Evolutionary conservation across 495 filamentous ascomycete species (phyloP).

Genomic region (Aspergillus ostianus): DNA sequence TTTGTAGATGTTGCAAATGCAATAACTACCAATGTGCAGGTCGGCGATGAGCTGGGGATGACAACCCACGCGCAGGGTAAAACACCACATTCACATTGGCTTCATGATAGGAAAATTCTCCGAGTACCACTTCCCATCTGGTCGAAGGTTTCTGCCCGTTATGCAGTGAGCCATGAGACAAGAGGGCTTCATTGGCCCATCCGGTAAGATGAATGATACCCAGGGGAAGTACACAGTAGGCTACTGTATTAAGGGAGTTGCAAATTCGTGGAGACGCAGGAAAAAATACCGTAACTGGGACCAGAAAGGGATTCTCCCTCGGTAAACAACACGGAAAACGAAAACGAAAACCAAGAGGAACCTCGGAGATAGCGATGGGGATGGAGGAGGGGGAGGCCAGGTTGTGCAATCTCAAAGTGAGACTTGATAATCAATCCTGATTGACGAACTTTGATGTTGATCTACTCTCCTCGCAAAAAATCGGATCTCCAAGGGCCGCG

Average conservation of each 20-base stretch:
- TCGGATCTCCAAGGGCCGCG: not conserved
- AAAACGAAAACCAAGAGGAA: not conserved
- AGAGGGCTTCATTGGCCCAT: not conserved
- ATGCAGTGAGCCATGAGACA: constrained; percentile 12
- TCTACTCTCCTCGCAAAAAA: not conserved
- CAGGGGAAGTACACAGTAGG: too few species aligned
- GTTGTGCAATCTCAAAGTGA: constrained; percentile 8
- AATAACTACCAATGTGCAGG: not conserved
- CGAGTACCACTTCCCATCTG: constrained; percentile 11
- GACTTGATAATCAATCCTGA: not conserved
- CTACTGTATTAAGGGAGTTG: not conserved
- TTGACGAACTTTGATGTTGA: constrained; percentile 2
- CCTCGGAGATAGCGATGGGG: too few species aligned
- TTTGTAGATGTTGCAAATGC: not conserved
- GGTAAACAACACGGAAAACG: not conserved
- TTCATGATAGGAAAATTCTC: constrained; percentile 16
- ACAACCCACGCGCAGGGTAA: constrained; percentile 15
- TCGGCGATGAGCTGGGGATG: constrained; percentile 7
- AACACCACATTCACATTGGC: constrained; percentile 8
- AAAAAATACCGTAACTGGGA: not conserved
- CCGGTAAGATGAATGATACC: not conserved
- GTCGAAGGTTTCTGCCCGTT: constrained; percentile 10
- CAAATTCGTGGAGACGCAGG: not conserved
- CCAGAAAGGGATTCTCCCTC: not conserved
- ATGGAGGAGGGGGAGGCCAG: not conserved